Base-by-base conservation (phyloP, 2,329 filamentous ascomycete genomes). In the Parascedosporium putredinis region DNA sequence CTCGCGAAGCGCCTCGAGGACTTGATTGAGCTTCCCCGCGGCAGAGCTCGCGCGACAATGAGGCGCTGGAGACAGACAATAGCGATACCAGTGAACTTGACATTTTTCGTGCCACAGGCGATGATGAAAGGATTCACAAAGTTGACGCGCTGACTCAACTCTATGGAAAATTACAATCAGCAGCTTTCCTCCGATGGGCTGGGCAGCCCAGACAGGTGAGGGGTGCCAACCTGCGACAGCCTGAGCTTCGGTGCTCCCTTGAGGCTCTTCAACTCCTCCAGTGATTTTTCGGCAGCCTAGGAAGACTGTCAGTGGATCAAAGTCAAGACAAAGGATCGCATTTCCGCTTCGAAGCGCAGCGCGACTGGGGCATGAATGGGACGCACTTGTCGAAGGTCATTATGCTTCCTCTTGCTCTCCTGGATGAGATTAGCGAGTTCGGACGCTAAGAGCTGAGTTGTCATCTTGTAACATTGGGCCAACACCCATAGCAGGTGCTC, bases 51-150 rank as follows among this genome's bases (percentile, higher is more conserved):
- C 48, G 86, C 83, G 50, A 95, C 83, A 50, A 95, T 88, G 51
- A 98, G 79, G 45, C 90, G 79, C 63, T 97, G 90, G 34, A 98
- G 74, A 62, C 91, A 95, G 43, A 88, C 83, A 14, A 95, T 84
- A 31, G 88, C 90, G 58, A 90, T 93, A 45, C 81, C 80, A 1
- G 88, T 93, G 63, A 95, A 89, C 63, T 93, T 96, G 55, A 84
- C 77, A 76, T 95, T 95, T 57, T 85, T 88, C 55, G 89, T 93
- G 47, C 83, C 80, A 62, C 93, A 98, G 23, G 93, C 91, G 62
- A 97, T 83, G 55, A 98, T 79, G 62, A 98, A 97, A 2, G 93
- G 93, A 56, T 91, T 89, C 52, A 91, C 83, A 67, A 98, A 97
- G 61, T 84, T 83, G 51, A 84, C 76, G 57, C 83, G 83, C 60